Evolutionary conservation across 164 flowering plant species (phyloP).

Genomic region (grape (Vitis vinifera)): ASM3070453v1 NC_081809.1:9033501-9034000

Average conservation of each 20-base stretch:
- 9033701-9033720: conserved; percentile 91
- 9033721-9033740: conserved; percentile 88
- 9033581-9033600: conserved; percentile 10
- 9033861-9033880: conserved; percentile 81
- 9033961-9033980: conserved; percentile 70
- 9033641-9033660: conserved; percentile 89
- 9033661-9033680: conserved; percentile 63
- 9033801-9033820: background rate
- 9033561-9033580: background rate
- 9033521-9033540: background rate
- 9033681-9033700: conserved; percentile 72
- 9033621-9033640: conserved; percentile 81
- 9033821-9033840: conserved; percentile 2
- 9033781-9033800: background rate
- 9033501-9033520: background rate
- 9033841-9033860: background rate
- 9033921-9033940: conserved; percentile 59
- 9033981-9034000: conserved; percentile 83
- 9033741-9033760: conserved; percentile 88
- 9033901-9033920: conserved; percentile 58
- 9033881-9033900: conserved; percentile 77
- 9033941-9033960: conserved; percentile 75
- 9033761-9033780: conserved; percentile 47
- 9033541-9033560: background rate
- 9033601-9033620: conserved; percentile 21